Conservation (phyloP, 2,329 filamentous ascomycete genomes). For the Cladosporium cucumerinum region DNA sequence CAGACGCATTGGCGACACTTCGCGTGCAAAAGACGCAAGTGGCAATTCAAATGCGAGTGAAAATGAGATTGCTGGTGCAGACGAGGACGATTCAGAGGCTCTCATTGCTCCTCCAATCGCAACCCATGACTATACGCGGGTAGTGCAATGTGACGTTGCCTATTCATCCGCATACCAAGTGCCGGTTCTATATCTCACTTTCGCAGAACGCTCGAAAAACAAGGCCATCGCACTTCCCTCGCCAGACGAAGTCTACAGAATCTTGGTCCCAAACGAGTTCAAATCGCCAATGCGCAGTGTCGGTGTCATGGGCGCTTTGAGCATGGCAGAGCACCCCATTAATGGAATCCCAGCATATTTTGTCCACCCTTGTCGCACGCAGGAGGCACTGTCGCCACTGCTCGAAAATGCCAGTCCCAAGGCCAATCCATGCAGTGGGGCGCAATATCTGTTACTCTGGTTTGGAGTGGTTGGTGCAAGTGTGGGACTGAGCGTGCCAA, state of each 20-base stretch:
- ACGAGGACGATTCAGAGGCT: conserved; percentile 11
- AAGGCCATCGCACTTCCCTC: not conserved
- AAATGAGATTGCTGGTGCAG: not conserved
- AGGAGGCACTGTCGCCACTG: conserved; percentile 66
- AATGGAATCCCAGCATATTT: conserved; percentile 79
- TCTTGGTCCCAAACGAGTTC: conserved; percentile 37
- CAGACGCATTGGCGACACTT: not conserved
- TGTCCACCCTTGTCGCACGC: conserved; percentile 87
- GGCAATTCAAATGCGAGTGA: not conserved
- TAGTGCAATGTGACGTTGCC: conserved; percentile 39
- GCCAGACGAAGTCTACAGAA: conserved; percentile 35
- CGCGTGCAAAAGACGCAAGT: not conserved
- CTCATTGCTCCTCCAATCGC: not conserved
- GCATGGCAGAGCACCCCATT: conserved; percentile 68
- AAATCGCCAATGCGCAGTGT: conserved; percentile 33
- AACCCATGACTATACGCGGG: not conserved
- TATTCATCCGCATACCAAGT: conserved; percentile 45
- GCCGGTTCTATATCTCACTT: conserved; percentile 43
- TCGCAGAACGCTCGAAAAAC: conserved; percentile 23
- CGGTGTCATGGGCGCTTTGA: conserved; percentile 35
- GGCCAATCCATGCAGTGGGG: conserved; percentile 25
- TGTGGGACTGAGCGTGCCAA: conserved; percentile 61
- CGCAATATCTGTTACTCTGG: conserved; percentile 82
- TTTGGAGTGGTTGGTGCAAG: conserved; percentile 79
- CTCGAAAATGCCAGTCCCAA: conserved; percentile 22